A percentile compares a stretch with the other conserved stretches of the same genome.
Conservation (phyloP, 371 early-diverging fungal species). For the Saksenaea vasiformis region DNA sequence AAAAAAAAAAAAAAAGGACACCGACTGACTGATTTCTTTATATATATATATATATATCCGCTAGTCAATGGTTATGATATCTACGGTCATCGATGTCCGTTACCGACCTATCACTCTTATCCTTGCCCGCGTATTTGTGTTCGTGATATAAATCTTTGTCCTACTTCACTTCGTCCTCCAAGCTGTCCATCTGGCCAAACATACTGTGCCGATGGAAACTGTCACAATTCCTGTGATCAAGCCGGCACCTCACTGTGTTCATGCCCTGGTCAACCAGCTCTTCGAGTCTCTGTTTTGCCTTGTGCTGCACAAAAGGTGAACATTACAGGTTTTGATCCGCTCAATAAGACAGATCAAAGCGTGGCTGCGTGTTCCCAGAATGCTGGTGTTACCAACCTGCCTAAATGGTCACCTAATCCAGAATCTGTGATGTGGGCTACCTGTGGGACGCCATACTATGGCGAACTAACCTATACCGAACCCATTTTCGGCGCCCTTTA, state of each 20-base stretch:
- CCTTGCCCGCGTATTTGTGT: conserved; percentile 58
- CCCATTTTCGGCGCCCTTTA: conserved; percentile 44
- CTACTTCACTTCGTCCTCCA: conserved; percentile 15
- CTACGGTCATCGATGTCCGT: conserved; percentile 47
- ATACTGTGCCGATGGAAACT: conserved; percentile 50
- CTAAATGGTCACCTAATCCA: conserved; percentile 9
- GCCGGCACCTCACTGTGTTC: conserved; percentile 12
- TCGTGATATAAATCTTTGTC: conserved; percentile 43
- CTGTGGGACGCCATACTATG: conserved; percentile 45
- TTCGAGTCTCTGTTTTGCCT: conserved; percentile 10
- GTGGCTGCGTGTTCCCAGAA: conserved; percentile 25
- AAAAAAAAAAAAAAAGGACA: not conserved
- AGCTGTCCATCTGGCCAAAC: conserved; percentile 31
- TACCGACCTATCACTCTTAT: conserved; percentile 35
- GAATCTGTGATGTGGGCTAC: conserved; percentile 40
- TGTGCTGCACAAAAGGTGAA: conserved; percentile 27
- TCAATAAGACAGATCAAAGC: conserved; percentile 39
- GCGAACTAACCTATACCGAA: conserved; percentile 38
- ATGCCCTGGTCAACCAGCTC: conserved; percentile 10
- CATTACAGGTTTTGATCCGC: conserved; percentile 32
- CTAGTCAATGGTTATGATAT: conserved; percentile 54
- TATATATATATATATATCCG: too few species aligned
- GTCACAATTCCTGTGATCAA: conserved; percentile 22
- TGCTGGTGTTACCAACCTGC: not conserved
- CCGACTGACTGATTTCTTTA: not conserved